These are phyloP conservation scores for Tuber borchii DNA, from an alignment of 495 filamentous ascomycete species.

Conservation along the genomic window DNA sequence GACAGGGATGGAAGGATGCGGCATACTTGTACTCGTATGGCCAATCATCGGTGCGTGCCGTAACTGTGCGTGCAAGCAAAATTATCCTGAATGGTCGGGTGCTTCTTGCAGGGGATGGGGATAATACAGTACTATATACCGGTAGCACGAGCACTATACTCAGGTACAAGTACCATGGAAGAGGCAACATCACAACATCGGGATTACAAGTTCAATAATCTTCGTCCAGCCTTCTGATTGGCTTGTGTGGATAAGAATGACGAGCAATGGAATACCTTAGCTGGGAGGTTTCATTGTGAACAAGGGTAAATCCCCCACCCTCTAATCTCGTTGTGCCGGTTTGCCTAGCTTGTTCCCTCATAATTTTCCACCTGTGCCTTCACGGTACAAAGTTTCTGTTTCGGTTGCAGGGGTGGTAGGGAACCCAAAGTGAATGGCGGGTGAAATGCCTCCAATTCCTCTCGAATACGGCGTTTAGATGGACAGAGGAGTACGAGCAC, in stretches of 20 bases:
- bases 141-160: no score
- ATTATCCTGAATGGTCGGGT: background rate
- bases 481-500: background rate
- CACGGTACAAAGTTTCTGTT: background rate
- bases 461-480: background rate
- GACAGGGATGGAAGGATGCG: background rate
- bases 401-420: background rate
- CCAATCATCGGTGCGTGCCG: background rate
- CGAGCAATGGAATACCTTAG: background rate
- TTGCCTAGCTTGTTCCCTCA: background rate
- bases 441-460: background rate
- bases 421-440: background rate
- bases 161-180: no score
- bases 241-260: background rate
- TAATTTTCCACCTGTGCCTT: background rate
- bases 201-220: background rate
- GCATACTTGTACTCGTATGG: no score
- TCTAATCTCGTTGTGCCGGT: background rate
- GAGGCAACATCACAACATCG: no score
- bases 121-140: background rate
- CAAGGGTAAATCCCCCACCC: slow-evolving; percentile 1
- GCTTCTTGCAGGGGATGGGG: no score
- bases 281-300: background rate
- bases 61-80: background rate
- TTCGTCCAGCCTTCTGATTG: background rate